Percentiles rank a stretch among this genome's conserved stretches.
Evolutionary conservation across 805 yeast genomes (phyloP).

Genomic region (Wickerhamomyces sydowiorum): DNA sequence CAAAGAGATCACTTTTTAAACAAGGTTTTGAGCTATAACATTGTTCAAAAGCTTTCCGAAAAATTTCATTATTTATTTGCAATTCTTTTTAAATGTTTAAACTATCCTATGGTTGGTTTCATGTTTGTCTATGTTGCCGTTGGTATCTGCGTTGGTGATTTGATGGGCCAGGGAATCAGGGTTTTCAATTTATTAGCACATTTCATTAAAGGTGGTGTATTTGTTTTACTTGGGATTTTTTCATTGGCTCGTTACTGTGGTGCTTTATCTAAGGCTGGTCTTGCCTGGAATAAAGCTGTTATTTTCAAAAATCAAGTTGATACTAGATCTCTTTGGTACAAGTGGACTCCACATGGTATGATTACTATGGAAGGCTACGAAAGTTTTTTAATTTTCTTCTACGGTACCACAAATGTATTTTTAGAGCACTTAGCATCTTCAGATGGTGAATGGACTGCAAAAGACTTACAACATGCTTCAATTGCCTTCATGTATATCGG

Average conservation of each 20-base stretch:
- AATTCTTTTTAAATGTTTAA: slow-evolving; percentile 43
- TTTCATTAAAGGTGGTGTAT: slow-evolving; percentile 93
- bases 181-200: slow-evolving; percentile 89
- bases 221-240: slow-evolving; percentile 66
- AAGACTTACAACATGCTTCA: slow-evolving; percentile 84
- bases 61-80: slow-evolving; percentile 22
- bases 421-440: slow-evolving; percentile 78
- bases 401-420: slow-evolving; percentile 86
- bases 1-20: slow-evolving; percentile 29
- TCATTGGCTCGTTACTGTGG: slow-evolving; percentile 89
- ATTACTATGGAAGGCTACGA: slow-evolving; percentile 85
- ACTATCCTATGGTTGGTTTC: slow-evolving; percentile 60
- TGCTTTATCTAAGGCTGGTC: slow-evolving; percentile 64
- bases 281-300: slow-evolving; percentile 80
- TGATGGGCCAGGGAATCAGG: slow-evolving; percentile 59
- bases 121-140: slow-evolving; percentile 49
- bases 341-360: slow-evolving; percentile 34
- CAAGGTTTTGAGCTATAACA: slow-evolving; percentile 28
- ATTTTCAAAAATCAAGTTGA: slow-evolving; percentile 22
- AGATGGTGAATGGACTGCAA: slow-evolving; percentile 84
- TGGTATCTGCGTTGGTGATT: slow-evolving; percentile 56
- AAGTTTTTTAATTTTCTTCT: slow-evolving; percentile 71
- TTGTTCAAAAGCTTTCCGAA: slow-evolving; percentile 15
- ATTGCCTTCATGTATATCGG: slow-evolving; percentile 92
- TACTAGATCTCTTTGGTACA: slow-evolving; percentile 21